These are phyloP conservation scores for Globisporangium uncinulatum DNA, from an alignment of 352 stramenopile genomes.

Conservation along the genomic window DNA sequence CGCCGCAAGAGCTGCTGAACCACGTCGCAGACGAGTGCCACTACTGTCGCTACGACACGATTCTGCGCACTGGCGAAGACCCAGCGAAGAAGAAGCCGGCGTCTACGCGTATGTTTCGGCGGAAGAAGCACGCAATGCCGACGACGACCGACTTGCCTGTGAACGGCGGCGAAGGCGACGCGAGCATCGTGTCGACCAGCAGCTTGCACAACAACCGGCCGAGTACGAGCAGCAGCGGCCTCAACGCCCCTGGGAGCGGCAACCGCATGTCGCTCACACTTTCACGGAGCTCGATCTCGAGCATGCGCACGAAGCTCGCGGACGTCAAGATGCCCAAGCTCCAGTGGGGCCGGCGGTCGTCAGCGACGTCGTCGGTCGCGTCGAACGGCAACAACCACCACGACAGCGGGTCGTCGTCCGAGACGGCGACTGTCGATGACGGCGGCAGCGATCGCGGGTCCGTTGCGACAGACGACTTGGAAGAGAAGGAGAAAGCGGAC, in stretches of 20 bases:
- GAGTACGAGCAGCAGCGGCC: constrained; percentile 20
- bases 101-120: constrained; percentile 25
- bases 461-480: constrained; percentile 36
- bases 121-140: constrained; percentile 66
- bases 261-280: constrained; percentile 37
- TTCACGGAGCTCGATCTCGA: constrained; percentile 44
- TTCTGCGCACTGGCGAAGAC: constrained; percentile 59
- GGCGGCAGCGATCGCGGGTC: constrained; percentile 57
- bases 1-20: constrained; percentile 60
- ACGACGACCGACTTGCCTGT: constrained; percentile 65
- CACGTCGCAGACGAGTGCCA: constrained; percentile 65
- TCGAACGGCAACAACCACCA: constrained; percentile 34
- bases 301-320: constrained; percentile 46
- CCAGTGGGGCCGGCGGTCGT: constrained; percentile 41
- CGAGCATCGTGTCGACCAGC: constrained; percentile 65
- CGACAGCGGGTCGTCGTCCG: constrained; percentile 42
- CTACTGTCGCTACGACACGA: constrained; percentile 77
- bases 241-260: constrained; percentile 8
- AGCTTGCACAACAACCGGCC: constrained; percentile 17
- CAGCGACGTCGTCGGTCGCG: constrained; percentile 14
- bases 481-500: constrained; percentile 24
- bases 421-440: constrained; percentile 41
- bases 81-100: constrained; percentile 47
- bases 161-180: constrained; percentile 63
- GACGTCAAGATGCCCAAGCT: constrained; percentile 74